Conservation (phyloP, 2,329 filamentous ascomycete species). For the Sphaerulina populicola region DNA sequence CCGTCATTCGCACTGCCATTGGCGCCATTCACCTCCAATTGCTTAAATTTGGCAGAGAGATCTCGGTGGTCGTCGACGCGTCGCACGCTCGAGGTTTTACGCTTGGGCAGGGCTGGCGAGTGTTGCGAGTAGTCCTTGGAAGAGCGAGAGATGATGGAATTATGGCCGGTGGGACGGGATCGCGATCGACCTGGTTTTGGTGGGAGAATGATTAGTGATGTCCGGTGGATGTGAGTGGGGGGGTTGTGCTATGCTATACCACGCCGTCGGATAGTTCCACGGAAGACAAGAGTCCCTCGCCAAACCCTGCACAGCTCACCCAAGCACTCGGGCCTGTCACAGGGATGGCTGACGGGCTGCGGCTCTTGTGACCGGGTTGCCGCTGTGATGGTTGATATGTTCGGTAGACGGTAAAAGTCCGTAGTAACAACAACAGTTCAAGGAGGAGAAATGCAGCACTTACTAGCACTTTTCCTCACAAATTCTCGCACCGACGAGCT, state of each 20-base stretch:
- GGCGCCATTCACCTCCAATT: not conserved
- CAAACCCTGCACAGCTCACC: too few relatives aligned
- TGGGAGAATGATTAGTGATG: constrained; percentile 1
- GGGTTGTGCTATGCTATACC: too few relatives aligned
- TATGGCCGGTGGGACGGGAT: not conserved
- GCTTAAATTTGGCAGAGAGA: constrained; percentile 3
- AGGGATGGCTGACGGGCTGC: too few relatives aligned
- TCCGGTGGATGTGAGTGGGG: too few relatives aligned
- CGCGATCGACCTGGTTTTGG: not conserved
- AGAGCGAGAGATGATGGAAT: not conserved
- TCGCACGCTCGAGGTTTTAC: not conserved
- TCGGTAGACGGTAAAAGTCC: too few relatives aligned
- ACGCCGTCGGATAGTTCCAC: too few relatives aligned
- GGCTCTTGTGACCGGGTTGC: too few relatives aligned
- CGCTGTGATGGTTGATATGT: too few relatives aligned
- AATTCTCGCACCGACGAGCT: constrained; percentile 2
- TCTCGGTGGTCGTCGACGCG: constrained; percentile 4
- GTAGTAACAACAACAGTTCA: not conserved
- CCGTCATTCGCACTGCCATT: not conserved
- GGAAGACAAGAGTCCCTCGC: too few relatives aligned
- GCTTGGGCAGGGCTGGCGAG: not conserved
- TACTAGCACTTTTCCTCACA: constrained; percentile 7
- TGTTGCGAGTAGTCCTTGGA: constrained; percentile 1
- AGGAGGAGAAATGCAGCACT: not conserved
- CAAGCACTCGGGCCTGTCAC: too few relatives aligned